Conservation (phyloP, 2,329 filamentous ascomycete genomes). For the Xylariaceae sp. region DNA sequence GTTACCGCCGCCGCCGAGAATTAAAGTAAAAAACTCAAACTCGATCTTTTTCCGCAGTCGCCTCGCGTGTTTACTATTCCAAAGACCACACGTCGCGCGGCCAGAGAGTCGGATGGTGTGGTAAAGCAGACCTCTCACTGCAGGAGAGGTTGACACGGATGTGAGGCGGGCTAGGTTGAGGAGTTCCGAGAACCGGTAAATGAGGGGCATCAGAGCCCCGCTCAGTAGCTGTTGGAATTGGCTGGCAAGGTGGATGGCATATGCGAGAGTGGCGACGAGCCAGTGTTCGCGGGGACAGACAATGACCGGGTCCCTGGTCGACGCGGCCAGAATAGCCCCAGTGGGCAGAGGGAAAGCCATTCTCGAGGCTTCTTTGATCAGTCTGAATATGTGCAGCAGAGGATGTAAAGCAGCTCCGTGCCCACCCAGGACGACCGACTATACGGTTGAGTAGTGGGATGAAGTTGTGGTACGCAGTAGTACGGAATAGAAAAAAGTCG, state of each 20-base stretch:
- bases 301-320: slow-evolving; percentile 33
- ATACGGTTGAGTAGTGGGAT: not conserved
- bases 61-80: slow-evolving; percentile 33
- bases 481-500: not conserved
- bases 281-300: slow-evolving; percentile 31
- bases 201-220: slow-evolving; percentile 30
- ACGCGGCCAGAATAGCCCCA: slow-evolving; percentile 36
- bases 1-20: slow-evolving; percentile 48
- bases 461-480: not conserved
- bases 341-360: slow-evolving; percentile 23
- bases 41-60: slow-evolving; percentile 43
- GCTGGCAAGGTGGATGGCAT: slow-evolving; percentile 34
- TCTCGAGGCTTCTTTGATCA: not conserved
- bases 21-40: slow-evolving; percentile 47
- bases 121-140: slow-evolving; percentile 23
- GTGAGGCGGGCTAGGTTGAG: slow-evolving; percentile 29
- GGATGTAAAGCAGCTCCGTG: not conserved
- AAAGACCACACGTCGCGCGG: slow-evolving; percentile 26
- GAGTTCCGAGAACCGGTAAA: slow-evolving; percentile 30
- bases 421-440: not conserved
- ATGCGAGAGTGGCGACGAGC: slow-evolving; percentile 32
- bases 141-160: slow-evolving; percentile 28
- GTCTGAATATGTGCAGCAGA: not conserved
- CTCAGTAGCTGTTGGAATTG: slow-evolving; percentile 35
- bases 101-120: slow-evolving; percentile 1